Base-by-base conservation (phyloP, 805 yeast genomes). In the Ogataea minuta region DNA sequence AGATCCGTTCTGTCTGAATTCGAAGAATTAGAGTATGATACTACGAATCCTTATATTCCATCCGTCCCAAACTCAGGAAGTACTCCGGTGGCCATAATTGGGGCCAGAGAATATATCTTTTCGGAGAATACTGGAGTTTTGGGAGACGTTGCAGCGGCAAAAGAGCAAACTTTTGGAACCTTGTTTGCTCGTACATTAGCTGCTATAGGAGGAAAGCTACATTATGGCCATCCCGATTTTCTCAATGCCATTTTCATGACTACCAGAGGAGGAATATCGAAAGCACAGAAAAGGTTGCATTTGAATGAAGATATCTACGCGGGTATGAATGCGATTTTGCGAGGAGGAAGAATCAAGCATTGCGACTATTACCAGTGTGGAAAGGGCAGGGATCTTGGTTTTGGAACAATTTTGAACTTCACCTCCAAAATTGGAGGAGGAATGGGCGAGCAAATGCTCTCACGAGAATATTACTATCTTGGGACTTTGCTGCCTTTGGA, bases 371-470 rank as follows among this genome's bases (percentile, higher is more conserved):
- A 80, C 63, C 98, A 91, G 62, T 91, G 98, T 64, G 98, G 98
- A 23, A 91, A 91, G 60, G 98, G 98, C 0, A 74, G 98, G 60
- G 98, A 91, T 67, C 67, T 91, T 39, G 98, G 98, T 3, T 91
- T 91, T 64, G 84, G 89, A 1, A 86, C 96, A 0, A 89, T 91
- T 49, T 69, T 91, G 50, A 91, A 90, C 57, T 91, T 91, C 67
- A 91, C 96, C 0, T 84, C 96, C 2, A 91, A 91, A 65, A 90
- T 91, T 58, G 98, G 98, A 3, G 93, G 96, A 29, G 98, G 98
- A 35, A 91, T 91, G 98, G 98, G 98, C 7, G 98, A 91, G 59
- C 98, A 91, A 61, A 75, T 90, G 61, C 65, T 91, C 23, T 87
- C 96, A 5, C 74, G 98, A 54, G 98, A 91, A 56, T 88, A 90